A percentile compares a stretch with the other conserved stretches of the same genome.
Evolutionary conservation across 192 early-diverging fungal species (phyloP).

Genomic region (Podila verticillata): DNA sequence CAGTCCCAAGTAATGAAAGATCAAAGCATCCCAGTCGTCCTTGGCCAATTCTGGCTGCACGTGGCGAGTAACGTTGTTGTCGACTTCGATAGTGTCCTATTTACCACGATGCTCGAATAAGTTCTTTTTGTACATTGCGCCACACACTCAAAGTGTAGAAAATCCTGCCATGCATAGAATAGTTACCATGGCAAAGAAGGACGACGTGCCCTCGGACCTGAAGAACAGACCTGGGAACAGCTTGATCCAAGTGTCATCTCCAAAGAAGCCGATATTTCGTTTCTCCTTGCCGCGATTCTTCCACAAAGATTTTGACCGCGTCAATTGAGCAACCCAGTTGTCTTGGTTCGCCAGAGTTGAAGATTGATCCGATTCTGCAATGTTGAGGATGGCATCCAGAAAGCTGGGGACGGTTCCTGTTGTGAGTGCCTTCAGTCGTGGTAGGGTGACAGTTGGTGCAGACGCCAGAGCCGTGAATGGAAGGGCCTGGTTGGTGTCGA

Average conservation of each 20-base stretch:
- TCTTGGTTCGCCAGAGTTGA: conserved; percentile 69
- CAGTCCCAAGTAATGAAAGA: conserved; percentile 84
- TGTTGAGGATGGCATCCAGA: conserved; percentile 83
- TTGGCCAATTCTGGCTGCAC: conserved; percentile 63
- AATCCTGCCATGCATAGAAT: neutral
- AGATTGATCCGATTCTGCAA: conserved; percentile 78
- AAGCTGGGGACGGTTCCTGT: conserved; percentile 84
- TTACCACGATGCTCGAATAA: conserved; percentile 18
- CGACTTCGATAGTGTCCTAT: conserved; percentile 80
- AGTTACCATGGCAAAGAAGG: conserved; percentile 72
- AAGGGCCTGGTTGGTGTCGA: conserved; percentile 54
- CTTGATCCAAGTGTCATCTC: conserved; percentile 96
- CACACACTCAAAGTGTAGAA: neutral
- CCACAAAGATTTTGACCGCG: conserved; percentile 25
- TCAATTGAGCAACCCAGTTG: conserved; percentile 77
- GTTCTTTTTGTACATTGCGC: neutral
- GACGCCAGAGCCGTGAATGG: conserved; percentile 64
- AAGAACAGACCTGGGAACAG: conserved; percentile 80
- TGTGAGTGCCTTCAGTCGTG: conserved; percentile 82
- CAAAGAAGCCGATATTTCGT: conserved; percentile 79
- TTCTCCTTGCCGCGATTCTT: conserved; percentile 32
- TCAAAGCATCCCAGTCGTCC: conserved; percentile 74
- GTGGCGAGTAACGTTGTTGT: conserved; percentile 77
- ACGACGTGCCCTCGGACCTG: conserved; percentile 70
- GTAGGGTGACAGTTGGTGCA: conserved; percentile 84